Conservation (phyloP, 257 asterid genomes). For the Plantago ovata region DNA sequence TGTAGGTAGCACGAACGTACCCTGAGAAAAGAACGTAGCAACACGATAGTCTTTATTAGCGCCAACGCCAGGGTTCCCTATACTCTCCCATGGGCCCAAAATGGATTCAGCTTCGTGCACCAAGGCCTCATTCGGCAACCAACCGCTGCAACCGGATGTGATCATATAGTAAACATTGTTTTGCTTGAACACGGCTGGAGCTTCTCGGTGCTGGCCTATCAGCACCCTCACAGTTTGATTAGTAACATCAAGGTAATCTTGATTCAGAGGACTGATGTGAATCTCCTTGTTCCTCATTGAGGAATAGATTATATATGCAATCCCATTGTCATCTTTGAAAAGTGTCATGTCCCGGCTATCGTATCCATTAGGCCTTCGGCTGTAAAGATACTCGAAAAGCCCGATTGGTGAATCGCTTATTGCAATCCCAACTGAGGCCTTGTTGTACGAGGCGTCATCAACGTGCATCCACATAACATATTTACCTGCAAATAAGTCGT, state of each 20-base stretch:
- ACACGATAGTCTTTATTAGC: conserved; percentile 47
- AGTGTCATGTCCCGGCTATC: conserved; percentile 73
- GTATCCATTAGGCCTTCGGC: conserved; percentile 61
- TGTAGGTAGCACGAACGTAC: conserved; percentile 63
- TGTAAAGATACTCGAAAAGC: conserved; percentile 43
- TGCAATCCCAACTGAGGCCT: conserved; percentile 67
- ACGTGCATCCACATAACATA: conserved; percentile 83
- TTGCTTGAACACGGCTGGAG: conserved; percentile 72
- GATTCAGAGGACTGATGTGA: conserved; percentile 42
- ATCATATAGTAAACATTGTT: conserved; percentile 52
- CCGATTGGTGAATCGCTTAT: conserved; percentile 50
- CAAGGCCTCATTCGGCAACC: conserved; percentile 78
- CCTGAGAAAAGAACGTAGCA: conserved; percentile 64
- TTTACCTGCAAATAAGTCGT: conserved; percentile 8
- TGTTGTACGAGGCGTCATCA: conserved; percentile 49
- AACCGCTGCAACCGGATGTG: conserved; percentile 87
- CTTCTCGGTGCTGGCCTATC: conserved; percentile 64
- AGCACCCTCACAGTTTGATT: conserved; percentile 31
- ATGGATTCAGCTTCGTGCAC: conserved; percentile 71
- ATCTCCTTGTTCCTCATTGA: conserved; percentile 58
- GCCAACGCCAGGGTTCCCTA: conserved; percentile 82
- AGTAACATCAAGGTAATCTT: conserved; percentile 40
- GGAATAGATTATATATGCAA: conserved; percentile 53
- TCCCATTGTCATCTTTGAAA: conserved; percentile 57
- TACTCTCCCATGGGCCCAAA: conserved; percentile 75